phyloP scores from a whole-genome alignment of 345 rosid species.

The Linum lewisii region DNA sequence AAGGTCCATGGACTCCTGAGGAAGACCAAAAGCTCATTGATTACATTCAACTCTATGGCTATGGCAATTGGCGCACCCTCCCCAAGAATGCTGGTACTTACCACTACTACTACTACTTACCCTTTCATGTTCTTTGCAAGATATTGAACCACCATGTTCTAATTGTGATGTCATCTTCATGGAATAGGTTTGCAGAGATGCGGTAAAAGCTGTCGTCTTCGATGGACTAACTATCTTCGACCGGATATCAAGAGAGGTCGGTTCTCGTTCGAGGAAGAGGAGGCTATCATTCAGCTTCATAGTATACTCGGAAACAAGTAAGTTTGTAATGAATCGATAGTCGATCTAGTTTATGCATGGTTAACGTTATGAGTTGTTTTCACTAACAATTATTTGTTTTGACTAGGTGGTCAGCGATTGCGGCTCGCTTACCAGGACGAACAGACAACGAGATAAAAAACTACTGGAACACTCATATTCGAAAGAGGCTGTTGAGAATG shows the following conservation, averaged over 20 bases:
- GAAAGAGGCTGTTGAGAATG: slow-evolving; percentile 67
- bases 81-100: neutral
- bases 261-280: slow-evolving; percentile 4
- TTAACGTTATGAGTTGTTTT: too few relatives aligned
- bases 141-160: too few relatives aligned
- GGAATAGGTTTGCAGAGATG: slow-evolving; percentile 1
- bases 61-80: neutral
- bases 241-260: slow-evolving; percentile 9
- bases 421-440: slow-evolving; percentile 73
- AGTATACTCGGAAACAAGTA: slow-evolving; percentile 6
- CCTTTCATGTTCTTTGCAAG: too few relatives aligned
- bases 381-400: neutral
- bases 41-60: neutral
- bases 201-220: slow-evolving; percentile 5
- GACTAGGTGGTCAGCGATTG: slow-evolving; percentile 71
- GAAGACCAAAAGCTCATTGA: slow-evolving; percentile 1
- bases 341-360: too few relatives aligned
- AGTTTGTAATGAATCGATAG: too few relatives aligned
- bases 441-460: slow-evolving; percentile 81
- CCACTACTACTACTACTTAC: too few relatives aligned
- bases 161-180: too few relatives aligned
- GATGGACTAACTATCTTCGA: slow-evolving; percentile 1
- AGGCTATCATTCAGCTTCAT: slow-evolving; percentile 1
- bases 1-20: slow-evolving; percentile 5
- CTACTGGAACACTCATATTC: slow-evolving; percentile 75